Conservation (phyloP, 768 basidiomycete species). For the Chalciporus sphaerocephalus region DNA sequence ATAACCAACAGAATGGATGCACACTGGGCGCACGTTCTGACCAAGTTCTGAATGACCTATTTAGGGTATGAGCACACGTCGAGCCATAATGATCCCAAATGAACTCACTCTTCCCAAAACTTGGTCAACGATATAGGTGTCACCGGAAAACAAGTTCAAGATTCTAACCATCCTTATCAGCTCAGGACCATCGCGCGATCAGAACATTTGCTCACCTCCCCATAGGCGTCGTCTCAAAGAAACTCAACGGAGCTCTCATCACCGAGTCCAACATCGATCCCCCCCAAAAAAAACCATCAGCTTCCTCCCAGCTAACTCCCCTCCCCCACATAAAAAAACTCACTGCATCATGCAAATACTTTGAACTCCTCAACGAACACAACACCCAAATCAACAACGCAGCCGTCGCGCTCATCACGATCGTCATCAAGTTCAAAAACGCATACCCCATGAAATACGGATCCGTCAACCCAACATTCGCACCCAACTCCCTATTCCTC, state of each 20-base stretch:
- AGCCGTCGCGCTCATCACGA: conserved; percentile 49
- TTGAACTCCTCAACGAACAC: conserved; percentile 71
- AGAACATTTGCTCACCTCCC: conserved; percentile 51
- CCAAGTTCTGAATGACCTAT: conserved; percentile 60
- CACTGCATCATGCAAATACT: conserved; percentile 72
- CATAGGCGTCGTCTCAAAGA: conserved; percentile 86
- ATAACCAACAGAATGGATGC: conserved; percentile 69
- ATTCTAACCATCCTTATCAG: conserved; percentile 43
- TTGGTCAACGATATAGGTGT: conserved; percentile 83
- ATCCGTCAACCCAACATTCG: conserved; percentile 52
- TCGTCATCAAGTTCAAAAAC: conserved; percentile 55
- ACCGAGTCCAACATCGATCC: conserved; percentile 83
- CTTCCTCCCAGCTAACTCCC: background rate
- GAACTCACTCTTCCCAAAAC: conserved; percentile 57
- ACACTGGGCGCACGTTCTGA: conserved; percentile 58
- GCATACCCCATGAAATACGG: conserved; percentile 64
- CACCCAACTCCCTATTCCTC: conserved; percentile 58
- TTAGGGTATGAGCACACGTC: background rate
- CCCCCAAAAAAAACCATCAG: conserved; percentile 2
- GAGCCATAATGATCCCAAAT: background rate
- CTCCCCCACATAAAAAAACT: conserved; percentile 19
- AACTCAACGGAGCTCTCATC: conserved; percentile 78
- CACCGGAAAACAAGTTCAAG: conserved; percentile 87
- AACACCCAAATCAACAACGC: conserved; percentile 71
- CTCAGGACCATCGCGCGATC: background rate